Percentiles rank a stretch among this genome's conserved stretches.
phyloP scores from a whole-genome alignment of 192 early-diverging fungal genomes.

The Backusella mclennaniae region DNA sequence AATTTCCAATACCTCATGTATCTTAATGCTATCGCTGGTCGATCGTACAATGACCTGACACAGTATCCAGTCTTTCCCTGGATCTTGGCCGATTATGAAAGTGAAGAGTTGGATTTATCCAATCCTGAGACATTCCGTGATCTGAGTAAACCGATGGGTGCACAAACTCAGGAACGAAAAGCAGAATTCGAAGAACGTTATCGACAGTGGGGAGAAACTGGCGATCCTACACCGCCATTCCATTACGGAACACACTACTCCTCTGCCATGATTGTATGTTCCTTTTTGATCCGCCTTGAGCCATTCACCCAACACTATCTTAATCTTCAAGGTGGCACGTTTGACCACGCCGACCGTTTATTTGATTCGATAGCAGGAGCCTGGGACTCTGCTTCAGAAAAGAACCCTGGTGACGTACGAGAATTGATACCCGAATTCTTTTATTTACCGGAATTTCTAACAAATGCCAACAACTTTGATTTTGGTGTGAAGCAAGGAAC shows the following conservation, averaged over 20 bases:
- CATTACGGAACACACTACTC: slow-evolving; percentile 97
- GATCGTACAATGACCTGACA: slow-evolving; percentile 84
- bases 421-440: slow-evolving; percentile 97
- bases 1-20: slow-evolving; percentile 98
- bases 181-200: slow-evolving; percentile 67
- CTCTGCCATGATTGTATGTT: slow-evolving; percentile 85
- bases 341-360: slow-evolving; percentile 80
- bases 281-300: slow-evolving; percentile 87
- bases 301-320: slow-evolving; percentile 84
- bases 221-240: slow-evolving; percentile 64
- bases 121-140: slow-evolving; percentile 84
- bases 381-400: slow-evolving; percentile 70
- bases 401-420: slow-evolving; percentile 78
- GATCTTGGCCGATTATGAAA: slow-evolving; percentile 79
- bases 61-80: slow-evolving; percentile 98
- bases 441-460: slow-evolving; percentile 90
- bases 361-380: slow-evolving; percentile 75
- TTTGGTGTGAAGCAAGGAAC: slow-evolving; percentile 57
- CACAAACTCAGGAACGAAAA: slow-evolving; percentile 64
- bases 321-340: slow-evolving; percentile 75
- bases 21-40: slow-evolving; percentile 85
- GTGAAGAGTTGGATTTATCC: slow-evolving; percentile 71
- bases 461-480: slow-evolving; percentile 65
- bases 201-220: slow-evolving; percentile 51
- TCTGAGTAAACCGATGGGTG: slow-evolving; percentile 89